Base-by-base conservation (phyloP, 305 asterid species). In the Withania somnifera region DNA sequence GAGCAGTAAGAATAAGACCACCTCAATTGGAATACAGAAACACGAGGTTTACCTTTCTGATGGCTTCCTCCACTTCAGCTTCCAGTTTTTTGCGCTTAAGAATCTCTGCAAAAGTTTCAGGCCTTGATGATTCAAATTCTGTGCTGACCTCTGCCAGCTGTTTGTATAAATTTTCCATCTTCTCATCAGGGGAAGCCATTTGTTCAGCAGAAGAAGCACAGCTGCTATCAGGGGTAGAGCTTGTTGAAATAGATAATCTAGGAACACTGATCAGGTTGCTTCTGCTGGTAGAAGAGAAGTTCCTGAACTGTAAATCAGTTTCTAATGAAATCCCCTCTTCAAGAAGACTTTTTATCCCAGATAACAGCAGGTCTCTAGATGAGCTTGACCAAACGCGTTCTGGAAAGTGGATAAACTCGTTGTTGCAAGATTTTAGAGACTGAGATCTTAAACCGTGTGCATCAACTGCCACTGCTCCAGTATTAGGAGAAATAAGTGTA, bases 41-140 rank as follows among this genome's bases (percentile, higher is more conserved):
- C 79, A 26, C 7, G 79, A 30, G 17, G 60, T 54, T 84, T 56
- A 94, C 98, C 94, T 89, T 84, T 63, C 76, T 85, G 80, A 87
- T 85, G 68, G 88, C 87, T 84, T 89, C 90, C 26, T 81, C 83
- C 60, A 91, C 92, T 84, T 87, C 87, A 53, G 84, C 88, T 90
- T 90, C 95, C 84, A 85, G 81, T 26, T 85, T 85, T 42, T 68
- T 87, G 61, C 88, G 83, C 86, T 83, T 88, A 19, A 83, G 52
- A 63, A 88, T 89, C 84, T 85, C 87, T 56, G 81, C 67, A 86
- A 83, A 51, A 52, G 91, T 90, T 85, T 88, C 92, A 45, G 84
- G 81, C 60, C 84, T 89, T 7, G 87, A 88, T 57, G 85, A 86
- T 82, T 87, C 88, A 57, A 82, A 84, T 86, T 91, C 93, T 63